Base-by-base conservation (phyloP, 1,139 yeast genomes). In the Sporopachydermia cereana region DNA sequence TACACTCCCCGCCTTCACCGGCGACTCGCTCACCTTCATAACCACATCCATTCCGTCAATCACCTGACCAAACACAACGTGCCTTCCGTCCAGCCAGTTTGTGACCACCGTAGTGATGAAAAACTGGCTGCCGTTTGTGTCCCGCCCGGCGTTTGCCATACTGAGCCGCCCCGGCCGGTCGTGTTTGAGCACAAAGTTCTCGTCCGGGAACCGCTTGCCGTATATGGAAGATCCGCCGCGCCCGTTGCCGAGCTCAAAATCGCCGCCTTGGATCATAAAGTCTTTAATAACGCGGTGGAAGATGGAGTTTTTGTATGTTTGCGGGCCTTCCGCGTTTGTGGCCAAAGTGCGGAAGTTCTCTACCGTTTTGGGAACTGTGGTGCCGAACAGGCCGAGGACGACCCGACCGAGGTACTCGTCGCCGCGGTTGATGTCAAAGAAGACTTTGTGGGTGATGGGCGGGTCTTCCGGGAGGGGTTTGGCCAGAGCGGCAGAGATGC, bases 221-320 rank as follows among this genome's bases (percentile, higher is more conserved):
- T 86, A 88, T 71, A 89, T 88, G 49, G 95, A 84, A 72, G 84
- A 84, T 64, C 96, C 96, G 63, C 96, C 96, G 57, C 93, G 84
- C 56, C 96, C 96, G 66, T 81, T 84, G 61, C 86, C 81, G 62
- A 81, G 74, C 66, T 95, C 86, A 72, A 88, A 86, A 68, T 88
- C 96, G 71, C 96, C 96, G 67, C 96, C 96, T 72, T 88, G 96
- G 65, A 88, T 76, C 96, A 88, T 88, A 71, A 88, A 88, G 59
- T 82, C 76, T 59, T 93, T 91, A 60, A 88, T 88, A 54, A 88
- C 89, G 69, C 96, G 80, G 79, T 88, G 96, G 88, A 88, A 88
- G 53, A 77, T 70, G 27, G 94, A 84, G 56, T 76, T 77, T 62
- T 83, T 80, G 77, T 83, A 85, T 54, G 95, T 95, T 52, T 74